Evolutionary conservation across 2,329 filamentous ascomycete genomes (phyloP).

Genomic region (Cytospora piceae): DNA sequence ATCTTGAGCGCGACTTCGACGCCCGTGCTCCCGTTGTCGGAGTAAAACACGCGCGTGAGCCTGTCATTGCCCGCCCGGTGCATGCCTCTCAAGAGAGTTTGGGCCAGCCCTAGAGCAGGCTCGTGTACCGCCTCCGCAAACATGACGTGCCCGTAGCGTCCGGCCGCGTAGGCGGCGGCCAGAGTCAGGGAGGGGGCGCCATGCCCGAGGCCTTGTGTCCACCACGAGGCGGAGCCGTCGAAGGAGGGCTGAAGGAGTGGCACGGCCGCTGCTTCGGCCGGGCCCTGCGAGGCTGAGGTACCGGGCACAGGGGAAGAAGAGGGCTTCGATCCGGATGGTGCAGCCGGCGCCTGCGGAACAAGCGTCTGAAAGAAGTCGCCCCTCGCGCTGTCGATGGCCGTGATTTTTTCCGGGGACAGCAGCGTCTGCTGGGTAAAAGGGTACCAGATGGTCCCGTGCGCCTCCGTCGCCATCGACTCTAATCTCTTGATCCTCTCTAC

Average conservation of each 20-base stretch:
- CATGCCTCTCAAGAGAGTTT: constrained; percentile 62
- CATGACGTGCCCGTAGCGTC: constrained; percentile 87
- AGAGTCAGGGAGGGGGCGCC: constrained; percentile 73
- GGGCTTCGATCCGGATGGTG: constrained; percentile 30
- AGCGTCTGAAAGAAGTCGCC: constrained; percentile 76
- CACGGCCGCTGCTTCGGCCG: neutral
- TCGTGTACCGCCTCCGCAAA: constrained; percentile 79
- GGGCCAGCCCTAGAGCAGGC: constrained; percentile 71
- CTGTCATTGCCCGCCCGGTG: constrained; percentile 58
- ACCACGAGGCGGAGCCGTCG: constrained; percentile 87
- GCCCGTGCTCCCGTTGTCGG: constrained; percentile 82
- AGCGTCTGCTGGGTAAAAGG: constrained; percentile 81
- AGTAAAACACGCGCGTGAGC: constrained; percentile 75
- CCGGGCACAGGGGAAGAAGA: constrained; percentile 43
- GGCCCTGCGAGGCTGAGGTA: constrained; percentile 37
- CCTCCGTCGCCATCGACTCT: constrained; percentile 62
- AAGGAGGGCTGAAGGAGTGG: constrained; percentile 64
- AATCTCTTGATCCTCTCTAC: constrained; percentile 59
- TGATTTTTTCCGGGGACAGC: constrained; percentile 64
- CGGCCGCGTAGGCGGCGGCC: constrained; percentile 78
- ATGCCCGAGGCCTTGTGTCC: constrained; percentile 86
- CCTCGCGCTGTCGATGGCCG: constrained; percentile 78
- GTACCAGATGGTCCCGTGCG: constrained; percentile 75
- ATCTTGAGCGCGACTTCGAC: constrained; percentile 87
- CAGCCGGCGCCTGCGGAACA: neutral